Percentiles rank a stretch among this genome's conserved stretches.
Evolutionary conservation across 1,284 basidiomycete genomes (phyloP).

Genomic region (Ustilago curta): DNA sequence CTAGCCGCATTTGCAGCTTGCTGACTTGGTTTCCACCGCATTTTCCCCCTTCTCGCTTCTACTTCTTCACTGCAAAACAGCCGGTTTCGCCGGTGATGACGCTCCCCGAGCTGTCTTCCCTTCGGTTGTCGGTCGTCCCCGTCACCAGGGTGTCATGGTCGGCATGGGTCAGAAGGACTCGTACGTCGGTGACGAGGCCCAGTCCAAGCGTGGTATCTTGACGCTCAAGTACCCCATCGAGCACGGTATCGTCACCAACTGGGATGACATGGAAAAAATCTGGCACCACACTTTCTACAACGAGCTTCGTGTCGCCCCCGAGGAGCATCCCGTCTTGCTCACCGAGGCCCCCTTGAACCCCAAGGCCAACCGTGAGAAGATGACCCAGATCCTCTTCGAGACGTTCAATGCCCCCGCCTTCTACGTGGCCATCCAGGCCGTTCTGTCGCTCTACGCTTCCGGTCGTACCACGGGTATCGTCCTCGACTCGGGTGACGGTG

Average conservation of each 20-base stretch:
- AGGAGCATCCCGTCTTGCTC: constrained; percentile 92
- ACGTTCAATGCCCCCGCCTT: constrained; percentile 94
- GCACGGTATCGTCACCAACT: constrained; percentile 88
- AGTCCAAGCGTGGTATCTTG: constrained; percentile 94
- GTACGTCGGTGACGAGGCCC: constrained; percentile 80
- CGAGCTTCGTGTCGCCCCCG: constrained; percentile 73
- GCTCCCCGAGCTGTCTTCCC: constrained; percentile 82
- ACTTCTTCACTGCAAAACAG: constrained; percentile 17
- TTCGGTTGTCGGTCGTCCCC: constrained; percentile 85
- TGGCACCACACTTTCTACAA: constrained; percentile 71
- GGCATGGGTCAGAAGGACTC: constrained; percentile 72
- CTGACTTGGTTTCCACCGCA: constrained; percentile 1
- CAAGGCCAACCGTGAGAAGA: constrained; percentile 94
- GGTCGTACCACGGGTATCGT: constrained; percentile 94
- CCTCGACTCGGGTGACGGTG: constrained; percentile 92
- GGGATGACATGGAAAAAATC: constrained; percentile 73
- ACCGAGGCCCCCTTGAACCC: constrained; percentile 95
- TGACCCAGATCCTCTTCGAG: constrained; percentile 98
- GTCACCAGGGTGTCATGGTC: constrained; percentile 91
- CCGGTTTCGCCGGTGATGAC: constrained; percentile 79
- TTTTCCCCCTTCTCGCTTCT: not conserved
- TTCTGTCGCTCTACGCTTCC: constrained; percentile 90
- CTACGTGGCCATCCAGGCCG: constrained; percentile 93
- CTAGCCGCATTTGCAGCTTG: not conserved
- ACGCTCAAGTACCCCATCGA: constrained; percentile 78